Evolutionary conservation across 129 eudicot species (phyloP).

Genomic region (Pittosporum tobira): DNA sequence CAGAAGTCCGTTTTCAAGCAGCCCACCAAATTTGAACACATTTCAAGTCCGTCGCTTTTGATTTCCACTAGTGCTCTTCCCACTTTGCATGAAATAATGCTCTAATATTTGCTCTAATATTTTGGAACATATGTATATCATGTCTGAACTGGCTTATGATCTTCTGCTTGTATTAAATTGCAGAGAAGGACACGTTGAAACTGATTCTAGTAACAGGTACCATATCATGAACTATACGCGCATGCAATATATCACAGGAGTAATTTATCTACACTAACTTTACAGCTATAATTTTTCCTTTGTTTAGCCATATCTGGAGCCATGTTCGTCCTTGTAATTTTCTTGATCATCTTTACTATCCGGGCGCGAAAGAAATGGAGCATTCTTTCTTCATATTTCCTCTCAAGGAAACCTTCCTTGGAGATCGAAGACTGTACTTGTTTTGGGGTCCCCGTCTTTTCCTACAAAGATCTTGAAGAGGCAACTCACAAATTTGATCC

Average conservation of each 20-base stretch:
- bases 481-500: slow-evolving; percentile 42
- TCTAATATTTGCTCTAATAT: too few relatives aligned
- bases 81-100: too few relatives aligned
- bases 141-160: slow-evolving; percentile 1
- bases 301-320: slow-evolving; percentile 21
- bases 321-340: slow-evolving; percentile 7
- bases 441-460: slow-evolving; percentile 33
- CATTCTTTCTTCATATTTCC: slow-evolving; percentile 6
- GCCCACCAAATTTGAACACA: too few relatives aligned
- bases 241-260: background rate
- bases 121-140: too few relatives aligned
- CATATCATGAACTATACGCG: background rate
- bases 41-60: too few relatives aligned
- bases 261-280: background rate
- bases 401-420: slow-evolving; percentile 20
- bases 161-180: background rate
- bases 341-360: slow-evolving; percentile 13
- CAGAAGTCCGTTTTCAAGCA: too few relatives aligned
- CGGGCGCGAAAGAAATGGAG: slow-evolving; percentile 17
- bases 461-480: slow-evolving; percentile 34
- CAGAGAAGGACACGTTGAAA: background rate
- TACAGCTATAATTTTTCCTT: background rate
- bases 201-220: slow-evolving; percentile 14
- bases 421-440: slow-evolving; percentile 24
- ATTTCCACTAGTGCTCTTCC: too few relatives aligned